phyloP scores from a whole-genome alignment of 192 early-diverging fungal species.

The Podila clonocystis region DNA sequence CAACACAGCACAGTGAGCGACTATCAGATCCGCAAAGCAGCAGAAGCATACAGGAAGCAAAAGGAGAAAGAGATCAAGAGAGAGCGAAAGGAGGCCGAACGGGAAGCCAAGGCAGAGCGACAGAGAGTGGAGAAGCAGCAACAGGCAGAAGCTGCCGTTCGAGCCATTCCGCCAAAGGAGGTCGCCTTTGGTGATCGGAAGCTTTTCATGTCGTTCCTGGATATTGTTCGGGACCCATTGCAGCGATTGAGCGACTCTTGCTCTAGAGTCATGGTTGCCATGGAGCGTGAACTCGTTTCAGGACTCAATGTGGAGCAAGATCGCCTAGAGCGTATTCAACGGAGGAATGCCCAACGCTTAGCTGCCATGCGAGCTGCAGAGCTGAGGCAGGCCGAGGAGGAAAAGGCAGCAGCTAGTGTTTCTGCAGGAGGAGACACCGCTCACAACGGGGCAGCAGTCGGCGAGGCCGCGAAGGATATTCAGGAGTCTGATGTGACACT shows the following conservation, averaged over 20 bases:
- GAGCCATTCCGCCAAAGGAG: constrained; percentile 49
- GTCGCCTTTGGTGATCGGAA: constrained; percentile 56
- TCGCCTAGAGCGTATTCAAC: constrained; percentile 43
- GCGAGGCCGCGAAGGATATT: background rate
- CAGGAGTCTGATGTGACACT: too few species aligned
- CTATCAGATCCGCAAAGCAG: constrained; percentile 25
- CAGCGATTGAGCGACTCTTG: constrained; percentile 54
- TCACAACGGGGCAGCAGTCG: background rate
- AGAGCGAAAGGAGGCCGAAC: constrained; percentile 19
- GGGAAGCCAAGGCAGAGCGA: constrained; percentile 15
- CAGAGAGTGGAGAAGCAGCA: constrained; percentile 8
- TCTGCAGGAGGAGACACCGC: background rate
- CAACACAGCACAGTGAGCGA: constrained; percentile 4
- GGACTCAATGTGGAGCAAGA: constrained; percentile 44
- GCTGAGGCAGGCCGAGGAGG: constrained; percentile 14
- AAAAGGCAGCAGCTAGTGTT: constrained; percentile 10
- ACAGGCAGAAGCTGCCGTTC: constrained; percentile 19
- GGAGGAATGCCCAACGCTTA: constrained; percentile 29
- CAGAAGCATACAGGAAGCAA: constrained; percentile 21
- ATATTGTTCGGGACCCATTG: constrained; percentile 60
- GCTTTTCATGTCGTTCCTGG: constrained; percentile 59
- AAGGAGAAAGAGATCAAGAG: constrained; percentile 16
- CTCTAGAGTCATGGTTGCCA: constrained; percentile 31
- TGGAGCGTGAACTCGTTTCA: constrained; percentile 41
- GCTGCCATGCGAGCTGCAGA: constrained; percentile 38